phyloP scores from a whole-genome alignment of 306 rosid genomes.

The Citrullus amarus region DNA sequence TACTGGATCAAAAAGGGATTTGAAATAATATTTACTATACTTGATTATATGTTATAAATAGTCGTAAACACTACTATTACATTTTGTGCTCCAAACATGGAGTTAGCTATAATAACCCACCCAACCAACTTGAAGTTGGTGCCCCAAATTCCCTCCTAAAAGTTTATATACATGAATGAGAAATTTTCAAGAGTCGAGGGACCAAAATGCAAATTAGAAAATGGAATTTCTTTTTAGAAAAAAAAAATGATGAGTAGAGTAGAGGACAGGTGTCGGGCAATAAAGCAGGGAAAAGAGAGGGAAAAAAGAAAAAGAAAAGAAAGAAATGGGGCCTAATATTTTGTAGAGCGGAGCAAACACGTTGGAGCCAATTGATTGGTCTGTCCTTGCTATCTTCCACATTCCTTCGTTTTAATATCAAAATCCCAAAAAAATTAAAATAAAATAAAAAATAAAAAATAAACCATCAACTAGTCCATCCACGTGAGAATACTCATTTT shows the following conservation, averaged over 20 bases:
- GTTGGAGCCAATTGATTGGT: conserved; percentile 1
- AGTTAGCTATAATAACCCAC: no score
- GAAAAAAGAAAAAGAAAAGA: neutral
- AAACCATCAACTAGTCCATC: neutral
- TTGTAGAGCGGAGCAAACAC: neutral
- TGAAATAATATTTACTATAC: no score
- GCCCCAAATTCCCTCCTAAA: neutral
- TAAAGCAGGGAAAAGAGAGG: neutral
- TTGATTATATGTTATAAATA: no score
- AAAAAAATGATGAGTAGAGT: neutral
- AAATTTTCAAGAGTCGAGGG: neutral
- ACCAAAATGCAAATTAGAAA: neutral
- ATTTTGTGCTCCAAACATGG: no score
- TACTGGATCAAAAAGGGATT: no score
- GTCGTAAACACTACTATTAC: no score
- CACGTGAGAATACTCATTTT: neutral
- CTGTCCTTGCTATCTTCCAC: neutral
- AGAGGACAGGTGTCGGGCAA: neutral
- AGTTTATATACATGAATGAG: neutral
- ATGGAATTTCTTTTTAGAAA: neutral
- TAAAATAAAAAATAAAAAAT: no score
- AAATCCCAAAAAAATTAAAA: neutral
- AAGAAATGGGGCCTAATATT: neutral
- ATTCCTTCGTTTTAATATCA: neutral
- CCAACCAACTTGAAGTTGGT: no score